phyloP scores from a whole-genome alignment of 345 rosid genomes.

The sweet orange (Citrus sinensis) region DNA sequence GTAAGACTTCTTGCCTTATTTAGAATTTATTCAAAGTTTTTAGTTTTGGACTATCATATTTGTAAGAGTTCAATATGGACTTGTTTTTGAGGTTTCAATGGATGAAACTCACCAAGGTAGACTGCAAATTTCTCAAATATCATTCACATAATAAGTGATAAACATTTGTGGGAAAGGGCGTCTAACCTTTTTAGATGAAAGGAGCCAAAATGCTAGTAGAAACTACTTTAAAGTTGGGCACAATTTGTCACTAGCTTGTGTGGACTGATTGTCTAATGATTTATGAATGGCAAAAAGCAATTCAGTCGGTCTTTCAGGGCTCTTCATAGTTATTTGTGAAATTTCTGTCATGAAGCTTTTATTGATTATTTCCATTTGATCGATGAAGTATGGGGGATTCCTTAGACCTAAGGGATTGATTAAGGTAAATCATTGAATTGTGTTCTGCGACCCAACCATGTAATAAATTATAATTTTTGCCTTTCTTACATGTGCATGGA shows the following conservation, averaged over 20 bases:
- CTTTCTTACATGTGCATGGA: background rate
- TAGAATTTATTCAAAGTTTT: background rate
- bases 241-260: background rate
- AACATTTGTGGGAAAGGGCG: background rate
- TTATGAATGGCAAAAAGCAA: background rate
- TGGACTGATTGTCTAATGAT: too few species aligned
- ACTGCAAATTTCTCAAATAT: background rate
- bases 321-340: background rate
- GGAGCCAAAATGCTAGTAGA: background rate
- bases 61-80: background rate
- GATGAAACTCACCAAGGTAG: background rate
- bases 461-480: background rate
- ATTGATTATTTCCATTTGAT: background rate
- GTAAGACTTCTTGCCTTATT: constrained; percentile 33
- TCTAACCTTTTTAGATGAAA: background rate
- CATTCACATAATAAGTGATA: background rate
- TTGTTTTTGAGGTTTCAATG: background rate
- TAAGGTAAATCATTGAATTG: background rate
- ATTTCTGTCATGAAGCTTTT: background rate
- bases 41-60: background rate
- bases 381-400: background rate
- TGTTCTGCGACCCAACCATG: background rate
- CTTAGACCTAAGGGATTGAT: background rate
- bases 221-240: background rate
- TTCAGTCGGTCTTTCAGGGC: background rate